Percentiles rank a stretch among this genome's conserved stretches.
Evolutionary conservation across 345 rosid species (phyloP).

Genomic region (Raphanus raphanistrum): DNA sequence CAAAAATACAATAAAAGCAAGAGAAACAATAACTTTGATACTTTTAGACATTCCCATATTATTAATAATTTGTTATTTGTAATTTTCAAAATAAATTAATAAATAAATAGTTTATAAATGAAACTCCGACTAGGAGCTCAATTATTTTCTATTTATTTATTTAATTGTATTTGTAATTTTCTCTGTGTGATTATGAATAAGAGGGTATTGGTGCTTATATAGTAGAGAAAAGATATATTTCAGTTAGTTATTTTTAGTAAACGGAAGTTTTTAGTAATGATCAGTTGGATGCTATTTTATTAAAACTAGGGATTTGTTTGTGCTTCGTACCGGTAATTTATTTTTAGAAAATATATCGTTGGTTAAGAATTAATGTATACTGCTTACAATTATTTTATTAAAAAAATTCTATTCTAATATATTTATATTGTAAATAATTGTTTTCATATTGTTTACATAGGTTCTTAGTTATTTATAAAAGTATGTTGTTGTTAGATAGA

Average conservation of each 20-base stretch:
- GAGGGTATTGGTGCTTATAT: background rate
- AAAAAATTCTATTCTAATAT: too few species aligned
- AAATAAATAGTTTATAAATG: slow-evolving; percentile 7
- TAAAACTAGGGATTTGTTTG: background rate
- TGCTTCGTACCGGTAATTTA: background rate
- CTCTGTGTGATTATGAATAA: background rate
- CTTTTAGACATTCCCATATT: slow-evolving; percentile 31
- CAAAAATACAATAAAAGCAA: background rate
- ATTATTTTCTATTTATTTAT: background rate
- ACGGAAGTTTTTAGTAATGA: background rate
- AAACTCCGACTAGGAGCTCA: slow-evolving; percentile 18
- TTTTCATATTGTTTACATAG: background rate
- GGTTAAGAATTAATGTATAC: background rate
- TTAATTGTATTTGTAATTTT: background rate
- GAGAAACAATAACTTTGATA: slow-evolving; percentile 3
- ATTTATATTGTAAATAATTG: background rate
- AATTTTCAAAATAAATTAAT: slow-evolving; percentile 1
- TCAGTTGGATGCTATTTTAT: background rate
- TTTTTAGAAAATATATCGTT: background rate
- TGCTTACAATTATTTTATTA: background rate
- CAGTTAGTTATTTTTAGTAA: background rate
- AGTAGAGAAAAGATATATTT: background rate
- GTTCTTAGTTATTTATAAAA: background rate
- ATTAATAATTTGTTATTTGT: background rate
- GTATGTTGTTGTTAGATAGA: too few species aligned